These are phyloP conservation scores for Emmonsiellopsis sp. DNA, from an alignment of 2,329 filamentous ascomycete species.

Conservation along the genomic window DNA sequence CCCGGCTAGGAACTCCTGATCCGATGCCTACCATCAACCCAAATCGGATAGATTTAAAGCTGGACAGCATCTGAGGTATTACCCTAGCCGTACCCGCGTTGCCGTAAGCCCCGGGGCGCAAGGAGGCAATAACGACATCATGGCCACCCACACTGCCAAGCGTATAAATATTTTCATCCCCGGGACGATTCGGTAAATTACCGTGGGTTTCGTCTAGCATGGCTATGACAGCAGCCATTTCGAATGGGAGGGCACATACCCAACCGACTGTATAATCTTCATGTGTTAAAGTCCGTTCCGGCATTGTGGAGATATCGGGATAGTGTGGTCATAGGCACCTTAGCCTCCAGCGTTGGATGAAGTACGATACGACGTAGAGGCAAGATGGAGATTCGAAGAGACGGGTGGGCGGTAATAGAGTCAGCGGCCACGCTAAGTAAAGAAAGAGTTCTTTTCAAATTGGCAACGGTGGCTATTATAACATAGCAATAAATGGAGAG, in stretches of 20 bases:
- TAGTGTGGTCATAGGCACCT: too few species aligned
- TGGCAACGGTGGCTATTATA: too few species aligned
- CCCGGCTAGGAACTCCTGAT: conserved; percentile 12
- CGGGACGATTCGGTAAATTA: neutral
- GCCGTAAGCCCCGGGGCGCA: conserved; percentile 11
- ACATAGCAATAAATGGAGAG: too few species aligned
- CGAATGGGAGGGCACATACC: conserved; percentile 2
- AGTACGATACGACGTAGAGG: too few species aligned
- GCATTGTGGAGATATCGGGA: too few species aligned
- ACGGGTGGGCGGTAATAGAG: too few species aligned
- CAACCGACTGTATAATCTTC: conserved; percentile 5
- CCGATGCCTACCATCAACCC: conserved; percentile 14
- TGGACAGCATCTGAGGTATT: conserved; percentile 11
- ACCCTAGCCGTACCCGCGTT: conserved; percentile 9
- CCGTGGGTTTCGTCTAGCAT: conserved; percentile 8
- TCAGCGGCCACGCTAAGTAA: too few species aligned
- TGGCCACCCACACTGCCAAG: conserved; percentile 13
- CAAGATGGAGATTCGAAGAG: too few species aligned
- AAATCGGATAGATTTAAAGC: conserved; percentile 10
- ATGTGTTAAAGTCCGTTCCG: too few species aligned
- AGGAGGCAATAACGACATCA: conserved; percentile 14
- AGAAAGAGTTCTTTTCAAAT: too few species aligned
- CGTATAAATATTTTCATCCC: conserved; percentile 13
- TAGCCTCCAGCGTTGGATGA: too few species aligned
- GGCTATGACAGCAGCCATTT: conserved; percentile 2